phyloP scores from a whole-genome alignment of 1,284 basidiomycete species.

The Pseudozyma sp. region DNA sequence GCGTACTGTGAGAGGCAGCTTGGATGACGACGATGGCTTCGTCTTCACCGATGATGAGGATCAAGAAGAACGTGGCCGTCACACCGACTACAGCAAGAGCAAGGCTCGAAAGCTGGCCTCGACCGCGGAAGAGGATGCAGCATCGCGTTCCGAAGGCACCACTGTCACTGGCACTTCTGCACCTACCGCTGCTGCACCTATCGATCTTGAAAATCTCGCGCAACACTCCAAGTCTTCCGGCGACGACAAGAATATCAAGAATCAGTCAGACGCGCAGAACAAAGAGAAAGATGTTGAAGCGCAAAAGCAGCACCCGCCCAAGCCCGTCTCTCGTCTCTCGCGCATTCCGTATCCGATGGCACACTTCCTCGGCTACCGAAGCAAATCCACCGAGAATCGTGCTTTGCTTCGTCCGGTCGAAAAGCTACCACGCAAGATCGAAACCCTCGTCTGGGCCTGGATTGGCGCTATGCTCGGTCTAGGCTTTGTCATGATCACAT shows the following conservation, averaged over 20 bases:
- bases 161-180: slow-evolving; percentile 14
- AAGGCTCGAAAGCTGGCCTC: slow-evolving; percentile 14
- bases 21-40: slow-evolving; percentile 36
- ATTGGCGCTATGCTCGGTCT: slow-evolving; percentile 50
- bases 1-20: slow-evolving; percentile 35
- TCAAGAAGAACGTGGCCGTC: neutral
- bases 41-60: slow-evolving; percentile 37
- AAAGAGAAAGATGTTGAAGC: slow-evolving; percentile 37
- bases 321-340: slow-evolving; percentile 37
- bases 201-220: neutral
- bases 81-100: neutral
- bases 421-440: slow-evolving; percentile 43
- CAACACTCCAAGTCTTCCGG: neutral
- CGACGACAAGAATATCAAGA: neutral
- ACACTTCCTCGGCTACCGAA: slow-evolving; percentile 48
- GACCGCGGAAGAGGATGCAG: slow-evolving; percentile 16
- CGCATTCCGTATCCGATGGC: slow-evolving; percentile 47
- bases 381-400: slow-evolving; percentile 19
- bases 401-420: slow-evolving; percentile 40
- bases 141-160: slow-evolving; percentile 15
- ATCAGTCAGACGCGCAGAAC: neutral
- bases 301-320: slow-evolving; percentile 15
- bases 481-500: slow-evolving; percentile 50
- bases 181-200: slow-evolving; percentile 6
- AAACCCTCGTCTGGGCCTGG: slow-evolving; percentile 53